Base-by-base conservation (phyloP, 192 early-diverging fungal genomes). In the Mortierella claussenii region DNA sequence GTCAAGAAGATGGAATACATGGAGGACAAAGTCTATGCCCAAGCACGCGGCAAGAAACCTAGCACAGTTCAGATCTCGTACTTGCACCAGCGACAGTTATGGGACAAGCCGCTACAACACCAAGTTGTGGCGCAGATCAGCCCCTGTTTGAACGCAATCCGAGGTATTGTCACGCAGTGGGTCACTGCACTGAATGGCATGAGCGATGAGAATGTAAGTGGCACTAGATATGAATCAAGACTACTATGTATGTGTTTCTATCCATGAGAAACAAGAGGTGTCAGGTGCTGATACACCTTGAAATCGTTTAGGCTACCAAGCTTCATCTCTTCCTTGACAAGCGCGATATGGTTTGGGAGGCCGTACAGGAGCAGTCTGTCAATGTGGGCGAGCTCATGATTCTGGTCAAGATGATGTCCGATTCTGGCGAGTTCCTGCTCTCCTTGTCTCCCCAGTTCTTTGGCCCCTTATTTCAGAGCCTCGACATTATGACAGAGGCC, bases 331-430 rank as follows among this genome's bases (percentile, higher is more conserved):
- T 90, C 42, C 65, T 91, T 18, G 87, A 87, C 52, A 64, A 81
- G 48, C 80, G 81, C 36, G 79, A 85, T 43, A 82, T 80, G 54
- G 68, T 89, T 36, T 87, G 86, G 86, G 45, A 70, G 17, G 51
- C 79, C 1, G 62, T 84, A 33, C 79, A 85, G 37, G 43, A 45
- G 24, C 55, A 59, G 11, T 42, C 59, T 1, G 36, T 89, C 21
- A 79, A 79, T 31, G 74, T 89, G 31, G 89, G 88, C 18, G 80
- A 86, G 32, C 59, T 90, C 17, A 76, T 85, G 68, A 81, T 87
- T 15, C 64, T 82, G 17, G 54, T 87, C 15, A 79, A 82, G 49
- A 76, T 86, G 56, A 63, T 84, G 53, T 23, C 68, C 2, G 69
- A 78, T 30, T 52, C 71, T 12, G 46, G 65, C 34, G 53, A 68